phyloP scores from a whole-genome alignment of 371 early-diverging fungal species.

The Batkoa obscura region DNA sequence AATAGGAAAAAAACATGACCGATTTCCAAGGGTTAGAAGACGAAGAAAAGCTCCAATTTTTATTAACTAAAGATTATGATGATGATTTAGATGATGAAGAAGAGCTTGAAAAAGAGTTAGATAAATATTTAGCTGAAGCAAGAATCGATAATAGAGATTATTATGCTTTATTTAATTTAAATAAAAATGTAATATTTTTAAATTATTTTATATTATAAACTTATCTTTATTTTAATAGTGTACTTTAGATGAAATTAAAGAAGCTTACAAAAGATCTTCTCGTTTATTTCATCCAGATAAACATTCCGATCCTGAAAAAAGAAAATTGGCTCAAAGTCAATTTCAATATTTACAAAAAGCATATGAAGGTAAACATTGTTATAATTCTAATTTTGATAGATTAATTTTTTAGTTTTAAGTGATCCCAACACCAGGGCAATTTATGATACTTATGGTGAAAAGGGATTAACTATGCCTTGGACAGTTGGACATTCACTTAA shows the following conservation, averaged over 20 bases:
- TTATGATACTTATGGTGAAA: conserved; percentile 85
- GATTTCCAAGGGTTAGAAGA: too few species aligned
- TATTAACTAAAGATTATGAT: too few species aligned
- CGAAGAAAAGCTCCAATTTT: too few species aligned
- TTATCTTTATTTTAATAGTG: conserved; percentile 23
- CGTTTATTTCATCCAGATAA: conserved; percentile 84
- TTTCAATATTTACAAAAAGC: conserved; percentile 74
- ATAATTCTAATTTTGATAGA: not conserved
- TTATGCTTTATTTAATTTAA: not conserved
- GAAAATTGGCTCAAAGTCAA: conserved; percentile 40
- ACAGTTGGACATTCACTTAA: conserved; percentile 58
- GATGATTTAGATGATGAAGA: not conserved
- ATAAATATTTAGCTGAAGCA: not conserved
- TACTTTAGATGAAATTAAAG: conserved; percentile 66
- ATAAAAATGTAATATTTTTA: not conserved
- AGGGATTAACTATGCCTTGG: conserved; percentile 53
- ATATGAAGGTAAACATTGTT: conserved; percentile 49
- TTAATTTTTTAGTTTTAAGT: conserved; percentile 35
- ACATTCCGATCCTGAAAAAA: conserved; percentile 27
- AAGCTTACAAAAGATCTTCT: conserved; percentile 59
- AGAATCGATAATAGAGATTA: not conserved
- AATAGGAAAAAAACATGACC: too few species aligned
- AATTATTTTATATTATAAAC: conserved; percentile 4
- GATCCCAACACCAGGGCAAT: conserved; percentile 61
- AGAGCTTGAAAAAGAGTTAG: not conserved